Conservation (phyloP, 2,329 filamentous ascomycete genomes). For the Paecilomyces sp. region DNA sequence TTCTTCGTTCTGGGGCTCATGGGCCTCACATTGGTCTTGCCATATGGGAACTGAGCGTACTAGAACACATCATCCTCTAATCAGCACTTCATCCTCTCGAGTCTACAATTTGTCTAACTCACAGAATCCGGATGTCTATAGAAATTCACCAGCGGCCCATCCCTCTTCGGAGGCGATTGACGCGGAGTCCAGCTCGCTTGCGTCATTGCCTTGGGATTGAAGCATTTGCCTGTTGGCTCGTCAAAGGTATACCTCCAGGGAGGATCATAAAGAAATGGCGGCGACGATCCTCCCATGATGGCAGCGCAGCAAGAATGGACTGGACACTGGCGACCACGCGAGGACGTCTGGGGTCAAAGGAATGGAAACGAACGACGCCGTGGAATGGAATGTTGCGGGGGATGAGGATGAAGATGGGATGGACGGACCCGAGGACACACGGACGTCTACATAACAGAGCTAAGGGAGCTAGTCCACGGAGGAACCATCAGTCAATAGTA, state of each 20-base stretch:
- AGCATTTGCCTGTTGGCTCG: constrained; percentile 47
- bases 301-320: constrained; percentile 19
- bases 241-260: constrained; percentile 48
- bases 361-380: constrained; percentile 2
- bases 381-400: neutral
- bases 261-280: constrained; percentile 69
- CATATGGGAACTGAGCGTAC: constrained; percentile 53
- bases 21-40: constrained; percentile 53
- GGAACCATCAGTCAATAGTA: neutral
- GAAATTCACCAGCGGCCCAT: constrained; percentile 73
- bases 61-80: constrained; percentile 12
- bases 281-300: constrained; percentile 46
- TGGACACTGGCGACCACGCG: constrained; percentile 27
- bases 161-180: constrained; percentile 53
- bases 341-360: constrained; percentile 10
- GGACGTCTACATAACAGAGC: neutral
- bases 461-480: neutral
- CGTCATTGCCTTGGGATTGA: constrained; percentile 82
- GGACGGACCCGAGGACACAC: neutral
- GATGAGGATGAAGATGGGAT: constrained; percentile 17
- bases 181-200: constrained; percentile 67
- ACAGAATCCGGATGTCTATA: constrained; percentile 77
- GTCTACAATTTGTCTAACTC: constrained; percentile 2
- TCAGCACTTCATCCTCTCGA: neutral
- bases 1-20: constrained; percentile 65